Percentiles rank a stretch among this genome's conserved stretches.
These are phyloP conservation scores for Austroboletus novae-zelandiae DNA, from an alignment of 1,284 basidiomycete genomes.

Conservation along the genomic window DNA sequence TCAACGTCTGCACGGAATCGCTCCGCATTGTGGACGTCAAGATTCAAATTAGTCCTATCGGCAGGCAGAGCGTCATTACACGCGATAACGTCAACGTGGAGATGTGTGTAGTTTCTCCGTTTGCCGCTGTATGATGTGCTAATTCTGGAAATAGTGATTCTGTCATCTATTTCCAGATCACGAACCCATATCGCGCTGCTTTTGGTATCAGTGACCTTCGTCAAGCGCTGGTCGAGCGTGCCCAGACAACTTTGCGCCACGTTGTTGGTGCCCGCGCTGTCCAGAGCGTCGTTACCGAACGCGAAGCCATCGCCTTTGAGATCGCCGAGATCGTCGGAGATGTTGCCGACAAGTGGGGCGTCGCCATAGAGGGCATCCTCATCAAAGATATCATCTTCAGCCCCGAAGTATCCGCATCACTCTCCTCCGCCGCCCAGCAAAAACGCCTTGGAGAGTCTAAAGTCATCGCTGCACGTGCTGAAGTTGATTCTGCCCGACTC, in stretches of 20 bases:
- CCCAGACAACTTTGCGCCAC: conserved; percentile 93
- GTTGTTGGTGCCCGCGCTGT: conserved; percentile 90
- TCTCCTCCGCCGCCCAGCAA: conserved; percentile 92
- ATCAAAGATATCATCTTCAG: conserved; percentile 95
- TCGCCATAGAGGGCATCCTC: conserved; percentile 91
- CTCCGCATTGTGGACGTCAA: conserved; percentile 89
- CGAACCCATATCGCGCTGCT: conserved; percentile 84
- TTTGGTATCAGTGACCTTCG: conserved; percentile 91
- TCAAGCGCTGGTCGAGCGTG: conserved; percentile 86
- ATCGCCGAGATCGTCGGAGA: conserved; percentile 93
- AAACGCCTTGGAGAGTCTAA: conserved; percentile 95
- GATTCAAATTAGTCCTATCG: conserved; percentile 88
- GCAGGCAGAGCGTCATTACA: conserved; percentile 82
- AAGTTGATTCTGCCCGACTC: conserved; percentile 91
- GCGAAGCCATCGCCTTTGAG: conserved; percentile 94
- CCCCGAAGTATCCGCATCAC: conserved; percentile 84
- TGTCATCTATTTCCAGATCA: conserved; percentile 89
- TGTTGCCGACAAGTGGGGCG: conserved; percentile 91
- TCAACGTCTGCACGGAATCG: conserved; percentile 91
- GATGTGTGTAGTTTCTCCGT: conserved; percentile 48
- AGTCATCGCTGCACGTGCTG: conserved; percentile 94
- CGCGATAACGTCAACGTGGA: conserved; percentile 89
- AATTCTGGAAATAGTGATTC: conserved; percentile 59
- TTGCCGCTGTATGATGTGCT: conserved; percentile 8
- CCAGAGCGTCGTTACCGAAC: conserved; percentile 85